A percentile compares a stretch with the other conserved stretches of the same genome.
Conservation (phyloP, 1,284 basidiomycete species). For the Malassezia psittaci region DNA sequence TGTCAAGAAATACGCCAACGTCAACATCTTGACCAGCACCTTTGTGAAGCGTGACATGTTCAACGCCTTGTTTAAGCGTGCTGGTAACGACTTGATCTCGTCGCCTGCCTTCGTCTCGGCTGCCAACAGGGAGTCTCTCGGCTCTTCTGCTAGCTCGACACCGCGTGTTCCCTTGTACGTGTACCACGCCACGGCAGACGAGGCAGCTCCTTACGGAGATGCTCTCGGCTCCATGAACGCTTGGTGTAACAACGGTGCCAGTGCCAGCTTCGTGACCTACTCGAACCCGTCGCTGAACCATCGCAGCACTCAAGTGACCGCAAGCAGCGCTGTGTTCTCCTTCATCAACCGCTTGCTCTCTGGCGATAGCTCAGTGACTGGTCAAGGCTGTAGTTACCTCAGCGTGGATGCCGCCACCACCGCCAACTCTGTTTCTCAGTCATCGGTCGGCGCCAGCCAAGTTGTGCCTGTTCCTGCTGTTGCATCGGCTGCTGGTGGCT, state of each 20-base stretch:
- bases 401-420: neutral
- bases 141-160: neutral
- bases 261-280: neutral
- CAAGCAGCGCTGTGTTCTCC: neutral
- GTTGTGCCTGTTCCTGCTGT: neutral
- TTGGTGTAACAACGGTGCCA: conserved; percentile 4
- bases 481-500: neutral
- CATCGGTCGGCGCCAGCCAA: neutral
- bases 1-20: neutral
- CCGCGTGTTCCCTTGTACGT: conserved; percentile 1
- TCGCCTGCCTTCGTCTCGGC: neutral
- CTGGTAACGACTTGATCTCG: neutral
- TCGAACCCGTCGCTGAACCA: neutral
- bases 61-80: neutral
- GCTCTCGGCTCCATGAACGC: neutral
- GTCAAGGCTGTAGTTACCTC: neutral
- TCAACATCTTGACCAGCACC: neutral
- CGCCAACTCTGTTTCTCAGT: neutral
- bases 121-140: neutral
- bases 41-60: neutral
- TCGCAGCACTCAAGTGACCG: neutral
- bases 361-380: neutral
- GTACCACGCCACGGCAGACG: neutral
- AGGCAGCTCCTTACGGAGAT: neutral
- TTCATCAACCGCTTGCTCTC: neutral